Evolutionary conservation across 306 rosid species (phyloP).

Genomic region (Albizia julibrissin): DNA sequence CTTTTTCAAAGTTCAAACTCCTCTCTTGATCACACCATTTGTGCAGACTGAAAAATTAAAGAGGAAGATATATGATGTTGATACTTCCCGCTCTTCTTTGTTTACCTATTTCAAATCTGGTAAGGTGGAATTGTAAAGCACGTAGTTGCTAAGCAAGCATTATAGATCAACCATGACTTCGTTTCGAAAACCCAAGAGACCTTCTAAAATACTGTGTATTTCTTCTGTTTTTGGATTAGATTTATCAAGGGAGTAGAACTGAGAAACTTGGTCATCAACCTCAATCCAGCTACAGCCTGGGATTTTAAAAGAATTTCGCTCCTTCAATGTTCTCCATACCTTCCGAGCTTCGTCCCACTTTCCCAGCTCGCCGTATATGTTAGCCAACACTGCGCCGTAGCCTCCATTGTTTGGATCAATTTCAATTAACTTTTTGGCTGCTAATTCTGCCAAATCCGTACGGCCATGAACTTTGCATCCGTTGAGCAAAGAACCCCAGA

Average conservation of each 20-base stretch:
- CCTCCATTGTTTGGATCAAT: constrained; percentile 75
- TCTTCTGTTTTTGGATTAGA: constrained; percentile 60
- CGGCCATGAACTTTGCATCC: constrained; percentile 76
- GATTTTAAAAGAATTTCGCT: constrained; percentile 52
- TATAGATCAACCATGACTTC: constrained; percentile 33
- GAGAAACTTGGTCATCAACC: constrained; percentile 62
- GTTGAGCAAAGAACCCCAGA: constrained; percentile 84
- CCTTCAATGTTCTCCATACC: constrained; percentile 57
- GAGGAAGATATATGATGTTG: neutral
- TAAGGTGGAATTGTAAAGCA: neutral
- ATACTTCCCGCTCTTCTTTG: constrained; percentile 4
- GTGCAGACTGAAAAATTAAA: neutral
- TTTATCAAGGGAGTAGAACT: constrained; percentile 63
- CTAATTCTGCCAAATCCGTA: constrained; percentile 64
- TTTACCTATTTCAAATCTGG: constrained; percentile 25
- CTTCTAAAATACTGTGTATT: constrained; percentile 51
- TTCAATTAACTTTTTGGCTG: constrained; percentile 61
- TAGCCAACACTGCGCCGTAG: constrained; percentile 64
- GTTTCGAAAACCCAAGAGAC: constrained; percentile 42
- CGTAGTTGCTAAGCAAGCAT: neutral
- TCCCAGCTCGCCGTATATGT: constrained; percentile 61
- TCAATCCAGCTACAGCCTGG: constrained; percentile 94
- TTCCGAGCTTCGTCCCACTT: constrained; percentile 78
- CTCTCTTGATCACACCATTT: neutral
- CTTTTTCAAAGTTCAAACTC: neutral